phyloP scores from a whole-genome alignment of 306 rosid species.

The Trichosanthes truncata region DNA sequence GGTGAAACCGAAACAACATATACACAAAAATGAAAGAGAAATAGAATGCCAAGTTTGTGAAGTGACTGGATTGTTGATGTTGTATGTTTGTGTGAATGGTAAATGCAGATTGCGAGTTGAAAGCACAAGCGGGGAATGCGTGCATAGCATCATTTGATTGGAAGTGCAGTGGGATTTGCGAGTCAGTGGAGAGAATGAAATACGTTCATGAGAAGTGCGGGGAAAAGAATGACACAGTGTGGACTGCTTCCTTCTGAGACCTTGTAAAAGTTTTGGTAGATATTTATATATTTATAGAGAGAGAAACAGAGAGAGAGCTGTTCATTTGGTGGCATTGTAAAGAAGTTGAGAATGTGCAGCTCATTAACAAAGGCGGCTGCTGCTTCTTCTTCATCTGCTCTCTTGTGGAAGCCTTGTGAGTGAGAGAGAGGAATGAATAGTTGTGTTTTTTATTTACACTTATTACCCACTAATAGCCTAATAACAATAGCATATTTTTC shows the following conservation, averaged over 20 bases:
- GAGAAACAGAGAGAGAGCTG: neutral
- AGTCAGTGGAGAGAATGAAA: constrained; percentile 11
- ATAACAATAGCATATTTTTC: neutral
- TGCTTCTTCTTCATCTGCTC: neutral
- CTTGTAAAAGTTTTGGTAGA: neutral
- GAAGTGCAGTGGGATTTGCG: constrained; percentile 8
- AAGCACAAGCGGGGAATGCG: neutral
- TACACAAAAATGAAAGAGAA: neutral
- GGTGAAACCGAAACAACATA: neutral
- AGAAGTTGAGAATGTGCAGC: neutral
- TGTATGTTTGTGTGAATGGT: neutral
- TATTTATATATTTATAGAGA: neutral
- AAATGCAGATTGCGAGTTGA: constrained; percentile 4
- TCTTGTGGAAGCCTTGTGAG: neutral
- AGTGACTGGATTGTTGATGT: neutral
- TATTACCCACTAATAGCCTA: neutral
- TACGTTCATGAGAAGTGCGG: constrained; percentile 5
- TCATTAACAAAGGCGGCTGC: neutral
- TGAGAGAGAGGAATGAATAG: neutral
- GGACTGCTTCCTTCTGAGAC: constrained; percentile 1
- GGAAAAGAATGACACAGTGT: neutral
- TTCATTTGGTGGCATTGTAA: neutral
- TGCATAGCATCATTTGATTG: constrained; percentile 9
- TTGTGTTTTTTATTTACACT: neutral
- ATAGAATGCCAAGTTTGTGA: neutral